phyloP scores from a whole-genome alignment of 2,329 filamentous ascomycete genomes.

The Colletotrichum sp. region DNA sequence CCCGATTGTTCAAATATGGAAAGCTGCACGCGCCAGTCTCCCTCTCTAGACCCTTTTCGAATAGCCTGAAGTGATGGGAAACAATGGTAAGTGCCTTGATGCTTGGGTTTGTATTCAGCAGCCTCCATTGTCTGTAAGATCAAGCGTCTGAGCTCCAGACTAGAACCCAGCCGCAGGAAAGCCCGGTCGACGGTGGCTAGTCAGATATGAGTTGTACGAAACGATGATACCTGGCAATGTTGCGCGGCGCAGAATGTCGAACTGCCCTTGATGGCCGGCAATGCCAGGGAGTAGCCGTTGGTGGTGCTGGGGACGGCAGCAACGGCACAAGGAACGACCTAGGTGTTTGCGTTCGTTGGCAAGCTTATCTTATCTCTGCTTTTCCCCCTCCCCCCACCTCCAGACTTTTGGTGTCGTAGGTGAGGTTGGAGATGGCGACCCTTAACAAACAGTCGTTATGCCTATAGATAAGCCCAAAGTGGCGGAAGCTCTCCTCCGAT shows the following conservation, averaged over 20 bases:
- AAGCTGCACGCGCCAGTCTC: background rate
- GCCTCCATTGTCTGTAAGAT: background rate
- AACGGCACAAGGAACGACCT: background rate
- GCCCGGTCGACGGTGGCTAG: background rate
- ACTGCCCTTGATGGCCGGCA: background rate
- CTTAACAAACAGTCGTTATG: background rate
- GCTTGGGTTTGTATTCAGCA: background rate
- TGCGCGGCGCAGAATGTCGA: background rate
- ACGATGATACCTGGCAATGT: background rate
- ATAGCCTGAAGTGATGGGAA: background rate
- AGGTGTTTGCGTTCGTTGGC: background rate
- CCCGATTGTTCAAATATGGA: background rate
- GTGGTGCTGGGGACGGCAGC: background rate
- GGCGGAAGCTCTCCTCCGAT: background rate
- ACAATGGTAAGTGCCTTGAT: background rate
- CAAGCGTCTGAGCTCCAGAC: background rate
- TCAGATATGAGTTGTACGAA: conserved; percentile 1
- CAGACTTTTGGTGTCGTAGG: background rate
- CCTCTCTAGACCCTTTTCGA: background rate
- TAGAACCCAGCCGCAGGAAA: background rate
- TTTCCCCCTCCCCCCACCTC: background rate
- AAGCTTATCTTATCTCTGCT: conserved; percentile 1
- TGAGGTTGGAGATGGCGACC: background rate
- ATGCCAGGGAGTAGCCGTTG: background rate
- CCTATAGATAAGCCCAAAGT: conserved; percentile 4